Evolutionary conservation across 306 rosid species (phyloP).

Genomic region (Cucurbita ficifolia): DNA sequence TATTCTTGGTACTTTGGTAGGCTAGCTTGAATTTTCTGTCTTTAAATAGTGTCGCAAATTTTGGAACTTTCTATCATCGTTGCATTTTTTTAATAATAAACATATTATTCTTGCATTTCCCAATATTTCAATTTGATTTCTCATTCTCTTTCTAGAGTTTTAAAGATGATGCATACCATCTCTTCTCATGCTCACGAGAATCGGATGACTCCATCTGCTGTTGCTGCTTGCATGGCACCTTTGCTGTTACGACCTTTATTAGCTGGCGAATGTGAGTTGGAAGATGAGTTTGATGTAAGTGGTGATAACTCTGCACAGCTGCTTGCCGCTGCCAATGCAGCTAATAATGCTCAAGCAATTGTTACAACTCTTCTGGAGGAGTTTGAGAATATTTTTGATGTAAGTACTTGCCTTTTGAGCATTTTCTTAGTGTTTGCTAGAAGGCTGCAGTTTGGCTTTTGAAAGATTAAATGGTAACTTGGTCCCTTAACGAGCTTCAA

Average conservation of each 20-base stretch:
- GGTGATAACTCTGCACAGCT: conserved; percentile 96
- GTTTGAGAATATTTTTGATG: conserved; percentile 79
- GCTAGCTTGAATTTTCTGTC: neutral
- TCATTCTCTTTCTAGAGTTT: conserved; percentile 41
- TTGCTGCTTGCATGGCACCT: conserved; percentile 99
- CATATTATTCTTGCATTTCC: neutral
- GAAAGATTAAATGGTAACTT: neutral
- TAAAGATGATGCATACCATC: conserved; percentile 87
- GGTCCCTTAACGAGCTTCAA: neutral
- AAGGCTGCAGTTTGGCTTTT: neutral
- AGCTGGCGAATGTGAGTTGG: conserved; percentile 94
- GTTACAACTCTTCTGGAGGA: conserved; percentile 88
- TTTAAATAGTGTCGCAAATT: neutral
- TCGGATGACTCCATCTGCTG: conserved; percentile 93
- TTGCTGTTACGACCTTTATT: conserved; percentile 88
- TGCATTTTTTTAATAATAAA: neutral
- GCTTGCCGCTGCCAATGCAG: conserved; percentile 98
- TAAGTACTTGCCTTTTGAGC: conserved; percentile 28
- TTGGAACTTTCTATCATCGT: neutral
- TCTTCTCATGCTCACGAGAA: conserved; percentile 77
- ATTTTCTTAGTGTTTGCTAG: conserved; percentile 11
- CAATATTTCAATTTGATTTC: neutral
- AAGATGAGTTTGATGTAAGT: conserved; percentile 74
- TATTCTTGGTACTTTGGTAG: neutral
- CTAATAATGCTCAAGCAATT: conserved; percentile 90